Conservation (phyloP, 2,329 filamentous ascomycete genomes). For the Atkinsonella texensis region DNA sequence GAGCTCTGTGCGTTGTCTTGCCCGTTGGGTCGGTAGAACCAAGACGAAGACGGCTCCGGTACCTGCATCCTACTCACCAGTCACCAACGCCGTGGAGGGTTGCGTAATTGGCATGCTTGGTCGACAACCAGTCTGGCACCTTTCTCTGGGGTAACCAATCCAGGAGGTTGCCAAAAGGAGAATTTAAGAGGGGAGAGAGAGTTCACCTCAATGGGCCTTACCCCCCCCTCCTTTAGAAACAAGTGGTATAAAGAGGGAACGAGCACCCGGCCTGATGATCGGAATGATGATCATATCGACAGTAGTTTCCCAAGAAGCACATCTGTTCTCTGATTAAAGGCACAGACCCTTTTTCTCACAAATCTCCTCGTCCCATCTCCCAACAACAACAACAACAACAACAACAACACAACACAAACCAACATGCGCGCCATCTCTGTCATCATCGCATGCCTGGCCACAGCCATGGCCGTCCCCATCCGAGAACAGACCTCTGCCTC, state of each 20-base stretch:
- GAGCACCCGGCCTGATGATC: background rate
- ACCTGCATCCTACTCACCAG: background rate
- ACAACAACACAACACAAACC: background rate
- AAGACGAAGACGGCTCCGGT: background rate
- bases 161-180: too few species aligned
- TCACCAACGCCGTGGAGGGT: background rate
- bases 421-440: conserved; percentile 3
- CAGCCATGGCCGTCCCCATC: conserved; percentile 1
- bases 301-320: background rate
- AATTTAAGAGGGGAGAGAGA: too few species aligned
- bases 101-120: background rate
- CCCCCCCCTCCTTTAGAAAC: background rate
- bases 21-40: background rate
- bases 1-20: background rate
- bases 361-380: background rate
- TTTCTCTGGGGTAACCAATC: too few species aligned
- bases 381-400: background rate
- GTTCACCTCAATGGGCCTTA: too few species aligned
- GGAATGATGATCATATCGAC: background rate
- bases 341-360: background rate
- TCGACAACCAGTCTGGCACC: background rate
- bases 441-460: conserved; percentile 4
- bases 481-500: conserved; percentile 4
- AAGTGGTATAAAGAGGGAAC: conserved; percentile 2
- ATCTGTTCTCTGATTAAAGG: background rate